These are phyloP conservation scores for Claviceps spartinae DNA, from an alignment of 2,329 filamentous ascomycete genomes.

Conservation along the genomic window DNA sequence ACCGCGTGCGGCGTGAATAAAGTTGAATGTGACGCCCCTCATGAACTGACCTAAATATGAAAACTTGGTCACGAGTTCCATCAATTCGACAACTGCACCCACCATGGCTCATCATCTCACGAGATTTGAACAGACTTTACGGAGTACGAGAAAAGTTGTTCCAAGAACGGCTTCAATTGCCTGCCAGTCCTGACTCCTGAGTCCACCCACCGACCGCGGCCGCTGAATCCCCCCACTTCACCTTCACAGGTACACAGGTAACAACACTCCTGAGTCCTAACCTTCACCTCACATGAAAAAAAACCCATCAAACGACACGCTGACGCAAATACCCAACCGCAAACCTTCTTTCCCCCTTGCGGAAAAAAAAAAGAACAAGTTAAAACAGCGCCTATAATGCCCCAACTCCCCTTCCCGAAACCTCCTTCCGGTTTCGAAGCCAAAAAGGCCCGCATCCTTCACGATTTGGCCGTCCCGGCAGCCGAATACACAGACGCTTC, in stretches of 20 bases:
- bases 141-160: background rate
- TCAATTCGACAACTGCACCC: background rate
- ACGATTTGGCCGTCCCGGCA: conserved; percentile 53
- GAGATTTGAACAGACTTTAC: background rate
- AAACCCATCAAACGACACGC: no score
- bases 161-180: background rate
- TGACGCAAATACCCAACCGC: no score
- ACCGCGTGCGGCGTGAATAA: no score
- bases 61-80: no score
- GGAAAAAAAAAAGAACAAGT: background rate
- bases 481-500: conserved; percentile 69
- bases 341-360: background rate
- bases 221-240: no score
- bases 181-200: no score
- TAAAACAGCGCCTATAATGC: conserved; percentile 11
- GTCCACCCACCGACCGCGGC: no score
- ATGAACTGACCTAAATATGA: background rate
- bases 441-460: conserved; percentile 62
- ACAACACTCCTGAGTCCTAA: no score
- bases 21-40: background rate
- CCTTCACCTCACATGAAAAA: no score
- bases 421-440: conserved; percentile 31
- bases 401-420: conserved; percentile 13
- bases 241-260: no score
- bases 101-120: background rate